Evolutionary conservation across 2,329 filamentous ascomycete species (phyloP), one percentile per base, ranked within the genome.

Genomic region (Aspergillus carbonarius): DNA sequence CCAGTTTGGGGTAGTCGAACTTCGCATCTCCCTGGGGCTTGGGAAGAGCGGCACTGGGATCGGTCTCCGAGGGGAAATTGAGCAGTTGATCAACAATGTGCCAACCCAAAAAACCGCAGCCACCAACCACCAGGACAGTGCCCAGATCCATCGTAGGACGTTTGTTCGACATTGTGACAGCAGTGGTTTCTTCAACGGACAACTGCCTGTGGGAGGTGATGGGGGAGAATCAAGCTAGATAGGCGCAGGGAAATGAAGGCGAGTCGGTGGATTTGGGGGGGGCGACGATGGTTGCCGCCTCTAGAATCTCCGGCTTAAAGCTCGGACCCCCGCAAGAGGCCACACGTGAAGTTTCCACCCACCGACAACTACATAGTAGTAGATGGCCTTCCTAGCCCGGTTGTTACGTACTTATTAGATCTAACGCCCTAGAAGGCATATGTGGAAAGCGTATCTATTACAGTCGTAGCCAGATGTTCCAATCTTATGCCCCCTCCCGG

Each of bases 71-170:
- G 48, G 78, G 85, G 74, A 85, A 83, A 69, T 84, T 83, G 68
- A 90, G 81, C 58, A 91, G 82, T 70, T 90, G 83, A 75, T 88
- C 85, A 71, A 93, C 88, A 66, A 93, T 88, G 78, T 93, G 89
- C 77, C 90, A 88, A 72, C 91, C 91, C 15, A 95, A 83, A 77
- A 95, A 93, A 65, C 91, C 91, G 73, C 91, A 93, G 72, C 91
- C 91, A 69, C 91, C 91, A 66, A 93, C 87, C 66, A 95, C 87
- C 66, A 93, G 82, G 69, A 92, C 88, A 64, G 83, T 85, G 71
- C 89, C 89, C 53, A 92, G 80, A 59, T 77, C 70, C 51, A 78
- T 68, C 13, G 70, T 70, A 58, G 73, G 66, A 44, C 60, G 59
- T 55, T 72, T 68, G 44, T 58, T 60, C 54, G 72, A 64, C 73